Conservation (phyloP, 2,329 filamentous ascomycete genomes). For the Aureobasidium melanogenum region DNA sequence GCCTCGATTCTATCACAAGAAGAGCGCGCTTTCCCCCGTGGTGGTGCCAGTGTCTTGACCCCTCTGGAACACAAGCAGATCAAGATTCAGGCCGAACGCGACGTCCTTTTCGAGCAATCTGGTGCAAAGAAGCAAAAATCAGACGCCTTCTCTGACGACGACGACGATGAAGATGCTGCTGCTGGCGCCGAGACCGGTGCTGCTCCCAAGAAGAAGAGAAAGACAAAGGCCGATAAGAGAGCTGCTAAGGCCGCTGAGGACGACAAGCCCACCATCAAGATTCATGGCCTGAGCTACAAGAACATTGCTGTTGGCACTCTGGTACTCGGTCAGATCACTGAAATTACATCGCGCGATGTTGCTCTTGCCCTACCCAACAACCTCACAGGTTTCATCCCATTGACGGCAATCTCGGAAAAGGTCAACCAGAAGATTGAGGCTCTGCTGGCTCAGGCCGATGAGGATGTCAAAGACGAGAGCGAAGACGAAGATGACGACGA, state of each 20-base stretch:
- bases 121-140: slow-evolving; percentile 50
- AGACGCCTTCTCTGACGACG: slow-evolving; percentile 37
- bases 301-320: slow-evolving; percentile 77
- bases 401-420: slow-evolving; percentile 81
- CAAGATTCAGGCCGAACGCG: slow-evolving; percentile 81
- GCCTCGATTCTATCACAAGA: slow-evolving; percentile 58
- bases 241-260: slow-evolving; percentile 32
- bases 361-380: slow-evolving; percentile 85
- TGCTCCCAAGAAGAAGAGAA: slow-evolving; percentile 43
- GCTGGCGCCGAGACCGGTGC: slow-evolving; percentile 27
- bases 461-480: slow-evolving; percentile 46
- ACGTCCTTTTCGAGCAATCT: slow-evolving; percentile 80
- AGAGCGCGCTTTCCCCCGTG: slow-evolving; percentile 84
- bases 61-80: slow-evolving; percentile 96
- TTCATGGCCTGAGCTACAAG: slow-evolving; percentile 73
- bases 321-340: slow-evolving; percentile 75
- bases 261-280: slow-evolving; percentile 48
- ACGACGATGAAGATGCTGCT: slow-evolving; percentile 26
- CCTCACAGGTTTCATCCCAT: slow-evolving; percentile 76
- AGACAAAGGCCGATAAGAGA: slow-evolving; percentile 36
- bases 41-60: slow-evolving; percentile 81
- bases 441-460: slow-evolving; percentile 51
- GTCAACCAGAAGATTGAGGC: slow-evolving; percentile 68
- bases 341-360: slow-evolving; percentile 71
- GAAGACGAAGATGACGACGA: slow-evolving; percentile 46